Conservation (phyloP, 352 stramenopile species). For the Pythium guiyangense region DNA sequence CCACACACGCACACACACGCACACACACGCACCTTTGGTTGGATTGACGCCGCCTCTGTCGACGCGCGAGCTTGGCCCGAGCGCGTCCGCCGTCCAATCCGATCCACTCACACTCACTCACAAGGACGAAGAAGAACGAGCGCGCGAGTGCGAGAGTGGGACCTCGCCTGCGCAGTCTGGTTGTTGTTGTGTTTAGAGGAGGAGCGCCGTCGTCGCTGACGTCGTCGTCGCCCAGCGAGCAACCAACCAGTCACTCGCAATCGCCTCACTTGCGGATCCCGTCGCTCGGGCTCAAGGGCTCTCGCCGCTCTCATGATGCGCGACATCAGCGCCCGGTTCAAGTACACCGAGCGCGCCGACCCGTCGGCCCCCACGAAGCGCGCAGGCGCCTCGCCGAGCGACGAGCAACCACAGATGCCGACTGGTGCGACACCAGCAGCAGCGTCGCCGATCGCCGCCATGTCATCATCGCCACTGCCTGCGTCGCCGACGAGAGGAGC, state of each 20-base stretch:
- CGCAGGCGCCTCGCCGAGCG: not conserved
- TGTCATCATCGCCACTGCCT: not conserved
- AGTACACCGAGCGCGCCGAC: conserved; percentile 49
- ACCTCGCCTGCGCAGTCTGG: not conserved
- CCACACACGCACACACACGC: not conserved
- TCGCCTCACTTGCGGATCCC: conserved; percentile 10
- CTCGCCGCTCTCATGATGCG: conserved; percentile 37
- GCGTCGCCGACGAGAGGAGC: conserved; percentile 2
- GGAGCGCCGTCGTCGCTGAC: too few species aligned
- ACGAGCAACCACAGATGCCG: not conserved
- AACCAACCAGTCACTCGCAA: not conserved
- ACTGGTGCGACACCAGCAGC: too few species aligned
- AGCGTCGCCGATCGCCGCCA: not conserved
- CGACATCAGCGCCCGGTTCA: conserved; percentile 65
- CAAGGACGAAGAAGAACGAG: conserved; percentile 1
- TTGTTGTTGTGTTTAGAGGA: not conserved
- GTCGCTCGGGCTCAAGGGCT: conserved; percentile 8
- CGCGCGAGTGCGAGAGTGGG: conserved; percentile 8
- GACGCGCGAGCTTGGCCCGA: conserved; percentile 1
- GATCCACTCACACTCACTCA: not conserved
- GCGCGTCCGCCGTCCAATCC: not conserved
- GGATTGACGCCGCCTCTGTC: conserved; percentile 4
- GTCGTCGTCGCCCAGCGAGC: too few species aligned
- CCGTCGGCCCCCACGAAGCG: conserved; percentile 2
- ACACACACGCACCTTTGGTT: not conserved